Conservation (phyloP, 2,329 filamentous ascomycete species). For the Sclerotinia minor region DNA sequence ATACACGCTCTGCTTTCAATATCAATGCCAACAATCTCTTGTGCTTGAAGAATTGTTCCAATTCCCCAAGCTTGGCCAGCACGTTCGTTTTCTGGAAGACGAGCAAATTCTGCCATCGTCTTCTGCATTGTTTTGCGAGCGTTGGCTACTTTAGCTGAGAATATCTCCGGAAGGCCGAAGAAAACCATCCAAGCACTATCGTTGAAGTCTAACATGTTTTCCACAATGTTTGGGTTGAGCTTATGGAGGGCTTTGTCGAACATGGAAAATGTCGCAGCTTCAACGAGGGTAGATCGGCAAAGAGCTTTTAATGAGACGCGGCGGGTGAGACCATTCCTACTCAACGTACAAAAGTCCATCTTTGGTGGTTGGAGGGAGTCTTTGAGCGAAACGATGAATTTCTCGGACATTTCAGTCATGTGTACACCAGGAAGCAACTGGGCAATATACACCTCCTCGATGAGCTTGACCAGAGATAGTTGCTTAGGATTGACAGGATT, state of each 20-base stretch:
- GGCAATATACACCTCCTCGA: conserved; percentile 18
- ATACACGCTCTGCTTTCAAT: conserved; percentile 13
- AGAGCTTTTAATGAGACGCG: conserved; percentile 10
- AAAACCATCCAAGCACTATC: conserved; percentile 19
- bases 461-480: conserved; percentile 7
- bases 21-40: conserved; percentile 16
- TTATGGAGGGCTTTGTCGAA: conserved; percentile 12
- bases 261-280: conserved; percentile 22
- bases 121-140: conserved; percentile 9
- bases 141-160: conserved; percentile 19
- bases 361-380: conserved; percentile 12
- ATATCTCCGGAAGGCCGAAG: conserved; percentile 21
- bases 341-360: conserved; percentile 14
- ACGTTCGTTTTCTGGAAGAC: conserved; percentile 10
- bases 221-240: conserved; percentile 18
- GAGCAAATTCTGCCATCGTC: conserved; percentile 14
- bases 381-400: conserved; percentile 9
- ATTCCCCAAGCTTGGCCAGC: conserved; percentile 14
- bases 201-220: conserved; percentile 18
- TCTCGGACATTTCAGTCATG: conserved; percentile 16
- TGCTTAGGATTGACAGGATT: conserved; percentile 20
- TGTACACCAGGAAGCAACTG: conserved; percentile 16
- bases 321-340: conserved; percentile 10
- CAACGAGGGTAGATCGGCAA: conserved; percentile 13
- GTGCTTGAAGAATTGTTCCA: background rate